These are phyloP conservation scores for Trametes coccinea DNA, from an alignment of 768 basidiomycete genomes.

Conservation along the genomic window DNA sequence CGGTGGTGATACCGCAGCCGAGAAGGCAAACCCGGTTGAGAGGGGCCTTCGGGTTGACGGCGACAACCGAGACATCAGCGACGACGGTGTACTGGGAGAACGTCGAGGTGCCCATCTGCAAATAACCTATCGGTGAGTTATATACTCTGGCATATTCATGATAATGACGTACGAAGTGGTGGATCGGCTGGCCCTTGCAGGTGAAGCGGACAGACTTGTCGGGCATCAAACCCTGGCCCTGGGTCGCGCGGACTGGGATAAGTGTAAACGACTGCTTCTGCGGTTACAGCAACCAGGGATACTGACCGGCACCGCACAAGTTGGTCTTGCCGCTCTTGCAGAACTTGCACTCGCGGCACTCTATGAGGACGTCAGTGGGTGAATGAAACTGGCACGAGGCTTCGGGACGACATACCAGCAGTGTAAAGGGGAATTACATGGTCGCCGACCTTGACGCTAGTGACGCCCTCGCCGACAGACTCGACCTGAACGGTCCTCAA, in stretches of 20 bases:
- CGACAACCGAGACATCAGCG: conserved; percentile 94
- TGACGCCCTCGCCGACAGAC: conserved; percentile 97
- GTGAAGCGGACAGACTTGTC: conserved; percentile 88
- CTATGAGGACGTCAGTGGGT: conserved; percentile 31
- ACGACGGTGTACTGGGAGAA: conserved; percentile 99
- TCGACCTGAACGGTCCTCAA: conserved; percentile 65
- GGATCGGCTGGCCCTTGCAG: conserved; percentile 80
- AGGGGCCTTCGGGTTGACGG: conserved; percentile 81
- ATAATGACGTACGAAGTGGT: conserved; percentile 71
- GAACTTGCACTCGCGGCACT: conserved; percentile 97
- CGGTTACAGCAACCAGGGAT: background rate
- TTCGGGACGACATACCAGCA: conserved; percentile 54
- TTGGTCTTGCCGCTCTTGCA: conserved; percentile 99
- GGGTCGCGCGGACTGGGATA: conserved; percentile 78
- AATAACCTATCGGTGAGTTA: background rate
- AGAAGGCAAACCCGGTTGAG: conserved; percentile 97
- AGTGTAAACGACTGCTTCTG: background rate
- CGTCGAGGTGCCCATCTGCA: conserved; percentile 96
- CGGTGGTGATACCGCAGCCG: conserved; percentile 97
- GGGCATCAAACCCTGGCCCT: conserved; percentile 95
- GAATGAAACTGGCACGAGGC: background rate
- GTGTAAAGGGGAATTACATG: conserved; percentile 98
- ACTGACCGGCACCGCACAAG: conserved; percentile 87
- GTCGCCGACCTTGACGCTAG: conserved; percentile 77
- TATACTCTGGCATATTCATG: no score